Evolutionary conservation across 2,329 filamentous ascomycete genomes (phyloP).

Genomic region (Cytospora schulzeri): DNA sequence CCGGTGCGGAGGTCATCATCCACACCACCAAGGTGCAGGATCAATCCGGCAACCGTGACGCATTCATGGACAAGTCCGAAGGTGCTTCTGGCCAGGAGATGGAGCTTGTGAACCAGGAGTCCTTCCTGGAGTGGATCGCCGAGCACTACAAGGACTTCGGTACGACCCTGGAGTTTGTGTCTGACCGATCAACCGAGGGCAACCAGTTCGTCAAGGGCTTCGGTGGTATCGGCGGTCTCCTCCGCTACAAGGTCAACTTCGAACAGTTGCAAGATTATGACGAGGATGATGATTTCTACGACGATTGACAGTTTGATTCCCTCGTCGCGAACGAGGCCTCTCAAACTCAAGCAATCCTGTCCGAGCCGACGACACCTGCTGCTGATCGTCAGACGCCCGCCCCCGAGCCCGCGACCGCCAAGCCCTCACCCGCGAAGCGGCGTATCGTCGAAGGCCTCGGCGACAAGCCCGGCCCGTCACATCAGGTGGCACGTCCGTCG

Average conservation of each 20-base stretch:
- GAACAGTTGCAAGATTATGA: conserved; percentile 92
- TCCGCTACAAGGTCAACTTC: conserved; percentile 99
- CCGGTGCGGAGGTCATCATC: conserved; percentile 71
- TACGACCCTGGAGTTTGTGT: conserved; percentile 93
- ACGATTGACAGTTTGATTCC: conserved; percentile 89
- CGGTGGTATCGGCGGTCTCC: conserved; percentile 94
- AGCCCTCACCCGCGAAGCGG: conserved; percentile 43
- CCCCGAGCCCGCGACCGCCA: conserved; percentile 41
- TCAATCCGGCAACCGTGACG: conserved; percentile 64
- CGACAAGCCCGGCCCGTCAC: conserved; percentile 48
- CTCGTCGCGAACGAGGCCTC: conserved; percentile 85
- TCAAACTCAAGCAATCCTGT: conserved; percentile 61
- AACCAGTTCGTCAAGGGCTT: conserved; percentile 99
- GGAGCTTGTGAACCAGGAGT: conserved; percentile 84
- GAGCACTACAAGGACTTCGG: conserved; percentile 99
- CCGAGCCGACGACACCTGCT: conserved; percentile 35
- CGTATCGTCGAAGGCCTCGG: conserved; percentile 49
- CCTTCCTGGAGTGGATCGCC: conserved; percentile 99
- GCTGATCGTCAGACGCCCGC: conserved; percentile 44
- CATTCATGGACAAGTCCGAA: conserved; percentile 87
- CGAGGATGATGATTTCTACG: conserved; percentile 94
- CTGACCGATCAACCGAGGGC: conserved; percentile 94
- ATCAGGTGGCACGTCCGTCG: conserved; percentile 63
- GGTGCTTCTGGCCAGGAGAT: conserved; percentile 82
- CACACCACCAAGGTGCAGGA: conserved; percentile 91